Conservation (phyloP, 768 basidiomycete species). For the Lactarius sp. region DNA sequence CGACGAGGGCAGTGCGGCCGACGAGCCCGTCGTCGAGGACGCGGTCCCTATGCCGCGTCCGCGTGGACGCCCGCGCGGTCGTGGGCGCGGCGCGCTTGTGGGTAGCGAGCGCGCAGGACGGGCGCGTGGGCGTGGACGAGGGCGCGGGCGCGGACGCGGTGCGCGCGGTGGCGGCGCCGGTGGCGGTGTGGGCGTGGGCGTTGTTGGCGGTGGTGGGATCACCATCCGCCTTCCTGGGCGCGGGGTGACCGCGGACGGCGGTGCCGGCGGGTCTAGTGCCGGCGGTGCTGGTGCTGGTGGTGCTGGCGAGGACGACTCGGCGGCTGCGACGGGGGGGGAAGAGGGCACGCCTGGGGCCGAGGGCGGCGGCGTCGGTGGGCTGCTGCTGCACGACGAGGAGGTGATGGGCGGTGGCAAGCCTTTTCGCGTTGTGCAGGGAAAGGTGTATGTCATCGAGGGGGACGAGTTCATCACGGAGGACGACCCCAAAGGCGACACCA, state of each 20-base stretch:
- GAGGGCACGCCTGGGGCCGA: conserved; percentile 35
- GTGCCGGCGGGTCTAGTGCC: conserved; percentile 8
- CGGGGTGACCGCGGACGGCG: conserved; percentile 25
- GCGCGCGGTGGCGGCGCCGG: conserved; percentile 14
- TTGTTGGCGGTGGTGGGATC: conserved; percentile 3
- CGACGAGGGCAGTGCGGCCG: conserved; percentile 10
- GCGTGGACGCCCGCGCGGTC: conserved; percentile 29
- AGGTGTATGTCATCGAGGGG: conserved; percentile 72
- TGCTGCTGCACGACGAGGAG: conserved; percentile 12
- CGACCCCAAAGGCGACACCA: conserved; percentile 83
- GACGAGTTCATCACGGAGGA: conserved; percentile 86
- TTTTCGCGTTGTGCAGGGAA: conserved; percentile 68
- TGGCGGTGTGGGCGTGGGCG: not conserved
- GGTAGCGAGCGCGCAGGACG: conserved; percentile 29
- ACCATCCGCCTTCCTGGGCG: conserved; percentile 33
- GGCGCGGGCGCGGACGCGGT: conserved; percentile 30
- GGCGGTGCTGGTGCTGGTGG: conserved; percentile 30
- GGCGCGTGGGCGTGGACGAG: conserved; percentile 32
- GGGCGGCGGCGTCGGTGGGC: conserved; percentile 30
- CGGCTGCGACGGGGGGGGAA: conserved; percentile 23
- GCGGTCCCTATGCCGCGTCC: conserved; percentile 19
- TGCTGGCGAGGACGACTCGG: conserved; percentile 25
- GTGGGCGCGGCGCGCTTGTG: conserved; percentile 28
- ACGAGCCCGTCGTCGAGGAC: conserved; percentile 10
- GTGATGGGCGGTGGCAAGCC: conserved; percentile 51